phyloP scores from a whole-genome alignment of 306 rosid species.

The Castanopsis chinensis region DNA sequence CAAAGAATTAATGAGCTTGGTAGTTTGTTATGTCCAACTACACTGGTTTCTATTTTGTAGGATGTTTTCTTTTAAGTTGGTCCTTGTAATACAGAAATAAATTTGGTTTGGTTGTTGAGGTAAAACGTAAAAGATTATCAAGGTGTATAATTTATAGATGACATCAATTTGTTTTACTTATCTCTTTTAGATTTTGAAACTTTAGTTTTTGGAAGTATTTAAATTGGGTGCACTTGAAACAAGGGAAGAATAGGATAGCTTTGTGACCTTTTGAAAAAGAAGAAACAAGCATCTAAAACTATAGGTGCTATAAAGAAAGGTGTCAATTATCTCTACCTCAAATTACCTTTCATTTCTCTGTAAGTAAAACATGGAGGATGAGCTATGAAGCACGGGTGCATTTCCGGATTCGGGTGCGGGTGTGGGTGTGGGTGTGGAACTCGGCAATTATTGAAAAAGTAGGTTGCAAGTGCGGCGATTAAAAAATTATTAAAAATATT shows the following conservation, averaged over 20 bases:
- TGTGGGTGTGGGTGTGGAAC: too few relatives aligned
- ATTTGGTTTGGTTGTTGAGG: not conserved
- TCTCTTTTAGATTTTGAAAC: not conserved
- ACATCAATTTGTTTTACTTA: too few relatives aligned
- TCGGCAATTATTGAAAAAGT: too few relatives aligned
- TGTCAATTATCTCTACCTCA: too few relatives aligned
- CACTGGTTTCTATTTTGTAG: not conserved
- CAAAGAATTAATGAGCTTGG: not conserved
- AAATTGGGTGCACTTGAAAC: not conserved
- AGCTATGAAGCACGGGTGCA: too few relatives aligned
- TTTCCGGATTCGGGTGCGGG: too few relatives aligned
- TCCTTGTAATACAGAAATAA: not conserved
- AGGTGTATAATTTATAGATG: not conserved
- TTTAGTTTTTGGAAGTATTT: not conserved
- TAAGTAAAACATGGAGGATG: too few relatives aligned
- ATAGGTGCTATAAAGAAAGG: not conserved
- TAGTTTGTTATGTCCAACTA: not conserved
- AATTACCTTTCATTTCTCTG: too few relatives aligned
- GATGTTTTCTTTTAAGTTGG: not conserved
- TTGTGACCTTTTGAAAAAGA: not conserved
- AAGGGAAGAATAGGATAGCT: not conserved
- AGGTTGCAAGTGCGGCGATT: too few relatives aligned
- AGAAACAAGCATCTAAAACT: not conserved
- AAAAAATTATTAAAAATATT: too few relatives aligned
- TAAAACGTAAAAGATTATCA: not conserved